phyloP scores from a whole-genome alignment of 495 filamentous ascomycete species.

The Thermochaetoides thermophila region DNA sequence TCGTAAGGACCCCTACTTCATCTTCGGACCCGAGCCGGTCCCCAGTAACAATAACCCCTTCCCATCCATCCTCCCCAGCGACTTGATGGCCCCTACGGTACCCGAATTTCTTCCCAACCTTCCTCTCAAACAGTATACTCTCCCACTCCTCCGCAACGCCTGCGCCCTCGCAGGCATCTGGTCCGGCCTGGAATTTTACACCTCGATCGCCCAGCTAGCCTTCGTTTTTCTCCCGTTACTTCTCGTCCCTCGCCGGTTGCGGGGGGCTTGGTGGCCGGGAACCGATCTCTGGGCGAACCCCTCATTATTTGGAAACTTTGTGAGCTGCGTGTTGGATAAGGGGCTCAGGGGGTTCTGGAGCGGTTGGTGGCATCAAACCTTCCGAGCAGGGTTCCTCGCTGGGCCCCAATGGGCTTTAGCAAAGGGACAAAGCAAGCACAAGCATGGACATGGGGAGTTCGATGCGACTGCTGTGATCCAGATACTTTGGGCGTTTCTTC shows the following conservation, averaged over 20 bases:
- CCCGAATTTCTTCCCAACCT: conserved; percentile 15
- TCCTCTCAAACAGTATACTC: neutral
- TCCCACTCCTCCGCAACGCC: conserved; percentile 34
- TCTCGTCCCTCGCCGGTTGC: too few species aligned
- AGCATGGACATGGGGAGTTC: conserved; percentile 17
- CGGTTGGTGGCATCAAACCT: conserved; percentile 80
- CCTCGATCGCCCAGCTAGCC: conserved; percentile 13
- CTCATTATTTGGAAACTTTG: conserved; percentile 42
- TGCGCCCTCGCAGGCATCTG: conserved; percentile 37
- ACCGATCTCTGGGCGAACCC: conserved; percentile 52
- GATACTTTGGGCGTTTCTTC: conserved; percentile 36
- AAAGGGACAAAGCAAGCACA: neutral
- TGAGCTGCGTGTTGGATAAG: conserved; percentile 38
- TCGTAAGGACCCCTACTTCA: conserved; percentile 66
- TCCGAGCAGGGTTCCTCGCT: conserved; percentile 57
- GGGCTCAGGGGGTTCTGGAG: conserved; percentile 70
- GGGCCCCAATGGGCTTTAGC: neutral
- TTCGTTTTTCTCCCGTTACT: neutral
- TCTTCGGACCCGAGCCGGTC: conserved; percentile 27
- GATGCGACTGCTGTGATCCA: neutral
- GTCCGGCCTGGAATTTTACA: conserved; percentile 21
- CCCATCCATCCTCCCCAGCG: conserved; percentile 23
- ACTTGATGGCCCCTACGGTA: too few species aligned
- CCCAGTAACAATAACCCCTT: conserved; percentile 16
- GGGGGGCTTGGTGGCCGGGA: conserved; percentile 20